Percentiles rank a stretch among this genome's conserved stretches.
Evolutionary conservation across 768 basidiomycete genomes (phyloP).

Genomic region (Leccinum pellstonianum): DNA sequence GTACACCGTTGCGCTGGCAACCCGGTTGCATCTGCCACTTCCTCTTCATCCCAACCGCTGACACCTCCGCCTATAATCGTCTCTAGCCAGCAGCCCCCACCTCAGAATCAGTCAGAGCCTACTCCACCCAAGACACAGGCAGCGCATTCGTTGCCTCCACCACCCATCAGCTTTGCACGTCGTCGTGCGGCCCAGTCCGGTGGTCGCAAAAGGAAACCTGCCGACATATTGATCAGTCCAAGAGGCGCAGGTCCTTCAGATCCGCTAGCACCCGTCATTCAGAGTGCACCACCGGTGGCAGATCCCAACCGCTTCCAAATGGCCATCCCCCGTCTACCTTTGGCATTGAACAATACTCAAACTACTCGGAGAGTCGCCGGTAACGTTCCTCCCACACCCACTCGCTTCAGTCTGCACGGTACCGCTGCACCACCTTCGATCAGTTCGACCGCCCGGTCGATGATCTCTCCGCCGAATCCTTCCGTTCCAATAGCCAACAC

Average conservation of each 20-base stretch:
- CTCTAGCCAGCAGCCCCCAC: constrained; percentile 21
- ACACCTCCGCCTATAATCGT: constrained; percentile 28
- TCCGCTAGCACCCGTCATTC: constrained; percentile 64
- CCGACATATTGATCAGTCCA: constrained; percentile 77
- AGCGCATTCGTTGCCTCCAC: constrained; percentile 54
- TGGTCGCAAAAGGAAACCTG: constrained; percentile 66
- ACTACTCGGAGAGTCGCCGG: constrained; percentile 50
- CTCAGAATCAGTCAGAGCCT: constrained; percentile 17
- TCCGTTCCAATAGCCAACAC: constrained; percentile 68
- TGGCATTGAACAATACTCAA: constrained; percentile 44
- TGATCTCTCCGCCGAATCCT: constrained; percentile 53
- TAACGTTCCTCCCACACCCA: constrained; percentile 72
- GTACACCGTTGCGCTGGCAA: constrained; percentile 29
- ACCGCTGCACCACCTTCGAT: constrained; percentile 17
- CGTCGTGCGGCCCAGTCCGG: constrained; percentile 68
- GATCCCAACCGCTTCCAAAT: constrained; percentile 52
- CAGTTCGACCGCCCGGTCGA: constrained; percentile 30
- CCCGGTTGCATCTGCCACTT: constrained; percentile 20
- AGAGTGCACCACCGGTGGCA: constrained; percentile 69
- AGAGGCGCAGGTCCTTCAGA: constrained; percentile 52
- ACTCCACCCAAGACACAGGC: constrained; percentile 23
- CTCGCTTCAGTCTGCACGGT: constrained; percentile 51
- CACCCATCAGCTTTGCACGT: constrained; percentile 74
- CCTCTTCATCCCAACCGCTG: constrained; percentile 22
- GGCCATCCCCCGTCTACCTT: constrained; percentile 65